Evolutionary conservation across 306 rosid genomes (phyloP).

Genomic region (Prunus mongolica): DNA sequence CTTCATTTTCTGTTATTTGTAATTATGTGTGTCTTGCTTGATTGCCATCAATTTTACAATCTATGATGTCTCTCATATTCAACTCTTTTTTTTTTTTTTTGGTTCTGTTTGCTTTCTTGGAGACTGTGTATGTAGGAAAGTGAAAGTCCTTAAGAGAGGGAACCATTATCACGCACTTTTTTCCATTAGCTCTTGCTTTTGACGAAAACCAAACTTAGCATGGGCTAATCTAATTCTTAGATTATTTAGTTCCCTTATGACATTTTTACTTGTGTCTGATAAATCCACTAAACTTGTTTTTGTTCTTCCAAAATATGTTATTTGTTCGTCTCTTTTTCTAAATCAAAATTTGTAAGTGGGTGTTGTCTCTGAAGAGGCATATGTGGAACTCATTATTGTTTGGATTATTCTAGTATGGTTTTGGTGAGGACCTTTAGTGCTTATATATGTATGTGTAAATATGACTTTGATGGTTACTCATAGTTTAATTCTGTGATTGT

Average conservation of each 20-base stretch:
- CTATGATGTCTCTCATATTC: no score
- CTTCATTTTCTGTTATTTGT: background rate
- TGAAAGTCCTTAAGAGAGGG: background rate
- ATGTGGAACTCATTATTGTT: background rate
- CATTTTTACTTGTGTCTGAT: background rate
- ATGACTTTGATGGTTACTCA: background rate
- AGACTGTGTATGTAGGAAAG: background rate
- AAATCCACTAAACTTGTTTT: background rate
- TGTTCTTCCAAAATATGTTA: background rate
- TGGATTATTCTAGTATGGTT: background rate
- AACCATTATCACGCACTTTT: no score
- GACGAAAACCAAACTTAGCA: background rate
- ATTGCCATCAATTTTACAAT: no score
- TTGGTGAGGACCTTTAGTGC: background rate
- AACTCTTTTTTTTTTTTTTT: no score
- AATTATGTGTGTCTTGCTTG: background rate
- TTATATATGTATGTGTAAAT: background rate
- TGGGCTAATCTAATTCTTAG: background rate
- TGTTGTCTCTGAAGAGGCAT: background rate
- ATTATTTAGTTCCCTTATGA: background rate
- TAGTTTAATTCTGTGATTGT: slow-evolving; percentile 2
- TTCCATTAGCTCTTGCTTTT: background rate
- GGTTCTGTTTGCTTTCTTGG: background rate
- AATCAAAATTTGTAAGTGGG: background rate
- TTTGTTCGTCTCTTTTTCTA: background rate